Conservation (phyloP, 352 stramenopile genomes). For the Phytophthora meadii region DNA sequence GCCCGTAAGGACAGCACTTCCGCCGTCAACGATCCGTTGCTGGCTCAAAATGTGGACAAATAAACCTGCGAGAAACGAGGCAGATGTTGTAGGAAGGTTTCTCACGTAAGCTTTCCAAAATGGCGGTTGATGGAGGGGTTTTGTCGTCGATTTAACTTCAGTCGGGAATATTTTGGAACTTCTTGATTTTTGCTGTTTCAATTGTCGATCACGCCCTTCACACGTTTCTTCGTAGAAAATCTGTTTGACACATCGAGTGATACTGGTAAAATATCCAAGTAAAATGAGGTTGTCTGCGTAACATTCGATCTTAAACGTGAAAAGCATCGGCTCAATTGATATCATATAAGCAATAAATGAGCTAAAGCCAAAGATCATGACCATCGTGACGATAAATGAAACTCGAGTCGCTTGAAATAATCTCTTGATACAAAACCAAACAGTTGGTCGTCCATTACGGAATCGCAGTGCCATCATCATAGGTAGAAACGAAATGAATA, state of each 20-base stretch:
- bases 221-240: conserved; percentile 25
- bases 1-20: neutral
- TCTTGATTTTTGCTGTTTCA: conserved; percentile 1
- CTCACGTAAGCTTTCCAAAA: conserved; percentile 9
- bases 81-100: neutral
- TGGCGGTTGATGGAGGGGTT: neutral
- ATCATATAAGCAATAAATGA: conserved; percentile 2
- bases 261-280: conserved; percentile 1
- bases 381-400: conserved; percentile 2
- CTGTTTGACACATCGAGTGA: neutral
- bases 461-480: conserved; percentile 8
- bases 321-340: neutral
- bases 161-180: neutral
- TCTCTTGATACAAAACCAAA: conserved; percentile 10
- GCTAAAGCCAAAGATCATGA: neutral
- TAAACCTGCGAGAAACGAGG: conserved; percentile 11
- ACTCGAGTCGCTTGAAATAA: neutral
- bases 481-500: conserved; percentile 5
- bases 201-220: conserved; percentile 4
- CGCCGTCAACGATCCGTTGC: conserved; percentile 10
- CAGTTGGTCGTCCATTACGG: neutral
- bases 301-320: conserved; percentile 9
- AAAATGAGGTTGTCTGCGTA: neutral
- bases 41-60: conserved; percentile 17
- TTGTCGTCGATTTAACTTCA: neutral